Percentiles rank a stretch among this genome's conserved stretches.
phyloP scores from a whole-genome alignment of 148 eudicot species.

The Mesembryanthemum crystallinum region DNA sequence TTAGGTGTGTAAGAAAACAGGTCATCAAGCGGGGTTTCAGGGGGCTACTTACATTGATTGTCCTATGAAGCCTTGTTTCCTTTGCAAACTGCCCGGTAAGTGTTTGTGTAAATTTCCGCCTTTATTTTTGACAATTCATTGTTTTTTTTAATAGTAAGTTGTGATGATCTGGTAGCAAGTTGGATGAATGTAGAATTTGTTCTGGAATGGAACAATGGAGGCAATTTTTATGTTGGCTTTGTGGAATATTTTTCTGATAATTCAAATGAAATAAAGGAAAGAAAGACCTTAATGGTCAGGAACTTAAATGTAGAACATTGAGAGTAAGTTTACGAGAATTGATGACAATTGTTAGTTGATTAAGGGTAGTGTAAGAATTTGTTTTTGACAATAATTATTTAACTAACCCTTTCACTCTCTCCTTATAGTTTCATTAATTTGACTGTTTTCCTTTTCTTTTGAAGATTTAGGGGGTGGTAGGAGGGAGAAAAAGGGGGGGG shows the following conservation, averaged over 20 bases:
- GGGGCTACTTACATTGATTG: conserved; percentile 98
- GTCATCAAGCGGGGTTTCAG: conserved; percentile 95
- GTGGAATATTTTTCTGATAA: no score
- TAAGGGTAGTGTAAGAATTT: no score
- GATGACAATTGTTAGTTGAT: no score
- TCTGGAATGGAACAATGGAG: no score
- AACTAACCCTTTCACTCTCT: no score
- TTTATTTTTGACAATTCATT: neutral
- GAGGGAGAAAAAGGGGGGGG: neutral
- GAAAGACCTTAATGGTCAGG: no score
- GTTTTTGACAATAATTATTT: no score
- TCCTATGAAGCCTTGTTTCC: conserved; percentile 97
- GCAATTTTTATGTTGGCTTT: no score
- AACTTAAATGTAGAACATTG: no score
- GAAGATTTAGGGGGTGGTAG: neutral
- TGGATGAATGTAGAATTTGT: neutral
- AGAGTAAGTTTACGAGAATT: no score
- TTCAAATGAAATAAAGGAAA: no score
- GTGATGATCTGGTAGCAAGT: neutral
- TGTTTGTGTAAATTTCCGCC: neutral
- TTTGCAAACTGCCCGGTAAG: conserved; percentile 97
- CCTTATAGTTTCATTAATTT: no score
- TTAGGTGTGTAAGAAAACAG: conserved; percentile 83
- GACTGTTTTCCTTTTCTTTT: neutral
- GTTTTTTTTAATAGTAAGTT: neutral